These are phyloP conservation scores for Colletotrichum sp. DNA, from an alignment of 2,329 filamentous ascomycete genomes.

Conservation along the genomic window DNA sequence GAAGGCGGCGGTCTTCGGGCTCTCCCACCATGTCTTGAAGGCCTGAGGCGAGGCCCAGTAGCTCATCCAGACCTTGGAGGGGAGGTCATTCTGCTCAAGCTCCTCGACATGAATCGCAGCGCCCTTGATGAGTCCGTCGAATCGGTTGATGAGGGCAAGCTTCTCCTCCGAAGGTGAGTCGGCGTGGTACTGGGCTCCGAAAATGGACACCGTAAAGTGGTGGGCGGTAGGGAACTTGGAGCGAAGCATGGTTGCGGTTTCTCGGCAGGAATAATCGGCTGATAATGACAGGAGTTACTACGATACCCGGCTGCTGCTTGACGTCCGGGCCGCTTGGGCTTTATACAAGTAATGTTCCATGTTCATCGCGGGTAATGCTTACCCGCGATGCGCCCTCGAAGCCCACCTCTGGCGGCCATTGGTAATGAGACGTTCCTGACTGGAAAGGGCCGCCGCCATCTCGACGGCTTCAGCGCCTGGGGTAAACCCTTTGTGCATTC, in stretches of 20 bases:
- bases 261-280: not conserved
- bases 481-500: not conserved
- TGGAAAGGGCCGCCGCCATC: not conserved
- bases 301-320: not conserved
- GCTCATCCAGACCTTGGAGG: slow-evolving; percentile 19
- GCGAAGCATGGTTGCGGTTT: slow-evolving; percentile 5
- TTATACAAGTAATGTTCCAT: not conserved
- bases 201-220: slow-evolving; percentile 17
- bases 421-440: not conserved
- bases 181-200: slow-evolving; percentile 15
- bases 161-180: slow-evolving; percentile 5
- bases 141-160: slow-evolving; percentile 6
- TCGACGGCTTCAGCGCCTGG: not conserved
- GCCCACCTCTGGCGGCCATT: not conserved
- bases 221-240: slow-evolving; percentile 15
- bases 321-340: not conserved
- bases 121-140: slow-evolving; percentile 7
- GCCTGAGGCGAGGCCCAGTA: slow-evolving; percentile 10
- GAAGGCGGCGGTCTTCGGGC: not conserved
- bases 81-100: slow-evolving; percentile 17
- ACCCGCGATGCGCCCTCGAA: not conserved
- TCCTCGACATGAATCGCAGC: slow-evolving; percentile 16
- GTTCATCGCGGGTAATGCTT: not conserved
- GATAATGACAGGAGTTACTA: not conserved
- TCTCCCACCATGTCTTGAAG: slow-evolving; percentile 17